Base-by-base conservation (phyloP, 106 monocot genomes). In the Triglochin maritima region DNA sequence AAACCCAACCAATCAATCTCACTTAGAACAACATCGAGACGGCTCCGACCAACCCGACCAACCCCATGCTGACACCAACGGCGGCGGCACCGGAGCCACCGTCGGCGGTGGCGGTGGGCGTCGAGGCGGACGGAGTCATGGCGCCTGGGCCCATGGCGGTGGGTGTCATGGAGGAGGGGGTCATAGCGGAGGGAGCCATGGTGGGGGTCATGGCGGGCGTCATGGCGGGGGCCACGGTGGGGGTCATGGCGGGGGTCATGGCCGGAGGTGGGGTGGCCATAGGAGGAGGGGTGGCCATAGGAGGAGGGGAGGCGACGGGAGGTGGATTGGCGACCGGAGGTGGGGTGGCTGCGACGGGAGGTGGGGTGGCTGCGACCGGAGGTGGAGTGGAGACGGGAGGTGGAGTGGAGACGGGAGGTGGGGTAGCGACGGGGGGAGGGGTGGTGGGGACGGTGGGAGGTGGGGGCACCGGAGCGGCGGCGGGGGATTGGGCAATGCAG, bases 401-500 rank as follows among this genome's bases (percentile, higher is more conserved):
- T 0, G 29, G 29, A 29, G 29, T 29, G 29, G 29, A 0, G 29
- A 29, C 29, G 29, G 29, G 29, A 1, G 29, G 29, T 0, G 29
- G 29, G 29, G 29, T 29, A n/a, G 29, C 29, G 29, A 29, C 29
- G 29, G 29, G 29, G 29, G 29, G 29, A 29, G 29, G 29, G 29
- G 29, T 29, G 29, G 29, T 29, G 29, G 29, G 29, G 29, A 29
- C 29, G 0, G 29, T 29, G 29, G 29, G 29, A 29, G 29, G 29
- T 56, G 56, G 13, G 12, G 15, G 57, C 17, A 17, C 17, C 15
- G 57, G 57, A 3, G 57, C 57, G 5, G 6, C 57, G 3, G 57
- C 57, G 57, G 57, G 57, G 17, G 57, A 57, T 57, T 57, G 57
- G 57, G 57, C 57, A 17, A 57, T 57, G 15, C 15, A 57, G n/a